Evolutionary conservation across 345 rosid species (phyloP), one percentile per base, ranked within the genome.

Genomic region (Conringia planisiliqua): DNA sequence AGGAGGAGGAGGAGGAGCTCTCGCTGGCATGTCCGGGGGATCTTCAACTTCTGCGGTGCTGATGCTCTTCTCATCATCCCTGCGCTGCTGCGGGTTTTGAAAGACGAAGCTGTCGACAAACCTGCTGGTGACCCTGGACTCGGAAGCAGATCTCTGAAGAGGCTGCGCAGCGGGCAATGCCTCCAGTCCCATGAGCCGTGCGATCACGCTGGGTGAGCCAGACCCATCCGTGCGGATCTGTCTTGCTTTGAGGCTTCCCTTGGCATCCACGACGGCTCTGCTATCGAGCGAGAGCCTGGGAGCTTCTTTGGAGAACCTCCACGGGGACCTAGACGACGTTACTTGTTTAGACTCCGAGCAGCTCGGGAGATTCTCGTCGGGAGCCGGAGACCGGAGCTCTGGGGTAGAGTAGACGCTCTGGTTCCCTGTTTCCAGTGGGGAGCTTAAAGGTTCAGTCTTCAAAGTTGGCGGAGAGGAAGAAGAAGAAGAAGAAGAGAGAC

Each of bases 231-330:
- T 4, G 50, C 89, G 91, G 90, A 87, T 85, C 86, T 86, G 95
- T 66, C 95, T 89, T 0, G 96, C 89, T 46, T 89, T 89, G 57
- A 95, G 93, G 81, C 85, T 81, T 63, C 98, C 99, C 47, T 85
- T 95, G 2, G 93, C 93, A 47, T 92, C 97, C 35, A 93, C 87
- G 1, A 86, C 80, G 12, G 97, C 97, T 72, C 98, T 85, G 84
- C 99, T 95, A 30, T 95, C 99, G n/a, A 95, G 97, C 5, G 99
- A 95, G 10, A 95, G 94, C 69, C 99, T 79, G 2, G 99, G 99
- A 72, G 96, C 89, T 74, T 90, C 99, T 73, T 85, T 95, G 29
- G 85, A 85, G 84, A 86, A 88, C 84, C 87, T 92, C 99, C 98
- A 85, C 1, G 97, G 75, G 36, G 90, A 75, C 63, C 81, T 86